These are phyloP conservation scores for Trebouxiophyceae sp. DNA, from an alignment of 163 green algal species.

Conservation along the genomic window DNA sequence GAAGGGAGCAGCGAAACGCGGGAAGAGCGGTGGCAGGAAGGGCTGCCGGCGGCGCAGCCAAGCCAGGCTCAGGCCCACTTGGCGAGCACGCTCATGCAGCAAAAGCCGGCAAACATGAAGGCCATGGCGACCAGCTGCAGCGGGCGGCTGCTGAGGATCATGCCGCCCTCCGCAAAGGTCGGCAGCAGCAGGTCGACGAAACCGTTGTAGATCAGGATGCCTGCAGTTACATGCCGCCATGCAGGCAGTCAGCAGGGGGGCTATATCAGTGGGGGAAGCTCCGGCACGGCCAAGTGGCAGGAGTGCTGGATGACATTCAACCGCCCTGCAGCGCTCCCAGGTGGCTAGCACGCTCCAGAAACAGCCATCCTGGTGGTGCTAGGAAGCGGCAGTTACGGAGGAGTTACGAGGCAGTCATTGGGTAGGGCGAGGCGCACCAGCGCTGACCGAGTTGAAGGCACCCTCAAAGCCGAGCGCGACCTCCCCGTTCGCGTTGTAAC, in stretches of 20 bases:
- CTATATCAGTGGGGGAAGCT: too few species aligned
- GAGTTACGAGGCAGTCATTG: not conserved
- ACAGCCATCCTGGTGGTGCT: too few species aligned
- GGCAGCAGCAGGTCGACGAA: constrained; percentile 17
- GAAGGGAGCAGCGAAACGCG: too few species aligned
- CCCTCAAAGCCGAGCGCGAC: constrained; percentile 15
- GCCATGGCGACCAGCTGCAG: constrained; percentile 4
- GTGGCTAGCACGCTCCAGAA: too few species aligned
- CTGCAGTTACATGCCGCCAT: constrained; percentile 6
- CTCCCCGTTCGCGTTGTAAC: constrained; percentile 10
- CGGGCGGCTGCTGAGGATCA: constrained; percentile 2
- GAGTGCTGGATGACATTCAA: too few species aligned
- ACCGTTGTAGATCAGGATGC: constrained; percentile 24
- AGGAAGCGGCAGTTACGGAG: too few species aligned
- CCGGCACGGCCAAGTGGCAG: too few species aligned
- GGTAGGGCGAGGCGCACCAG: not conserved
- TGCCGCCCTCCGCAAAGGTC: constrained; percentile 1
- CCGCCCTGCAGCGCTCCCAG: too few species aligned
- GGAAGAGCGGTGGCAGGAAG: too few species aligned
- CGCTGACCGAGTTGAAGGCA: constrained; percentile 19
- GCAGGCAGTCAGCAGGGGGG: too few species aligned
- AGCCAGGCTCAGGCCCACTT: constrained; percentile 21
- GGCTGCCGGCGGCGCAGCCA: too few species aligned
- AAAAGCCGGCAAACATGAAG: constrained; percentile 8
- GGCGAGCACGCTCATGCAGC: constrained; percentile 13